Conservation (phyloP, 2,329 filamentous ascomycete genomes). For the Bimuria novae-zelandiae region DNA sequence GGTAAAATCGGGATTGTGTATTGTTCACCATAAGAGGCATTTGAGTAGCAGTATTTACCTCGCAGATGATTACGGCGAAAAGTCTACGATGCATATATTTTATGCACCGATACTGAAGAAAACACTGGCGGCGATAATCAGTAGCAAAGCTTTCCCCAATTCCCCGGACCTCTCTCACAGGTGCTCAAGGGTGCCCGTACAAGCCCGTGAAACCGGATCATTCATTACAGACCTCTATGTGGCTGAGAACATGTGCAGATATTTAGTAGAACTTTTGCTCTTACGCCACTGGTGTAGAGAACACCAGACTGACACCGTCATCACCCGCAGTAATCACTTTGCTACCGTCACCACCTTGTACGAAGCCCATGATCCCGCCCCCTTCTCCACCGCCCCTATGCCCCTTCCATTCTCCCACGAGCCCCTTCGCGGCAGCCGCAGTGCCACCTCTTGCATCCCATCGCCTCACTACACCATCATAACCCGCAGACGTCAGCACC, state of each 20-base stretch:
- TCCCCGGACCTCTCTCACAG: too few species aligned
- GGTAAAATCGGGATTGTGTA: too few species aligned
- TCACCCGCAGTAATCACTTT: constrained; percentile 88
- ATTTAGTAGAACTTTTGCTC: not conserved
- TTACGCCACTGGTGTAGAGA: constrained; percentile 23
- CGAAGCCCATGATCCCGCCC: constrained; percentile 88
- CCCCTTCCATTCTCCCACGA: constrained; percentile 87
- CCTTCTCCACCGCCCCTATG: constrained; percentile 84
- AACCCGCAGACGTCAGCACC: constrained; percentile 84
- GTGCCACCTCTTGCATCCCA: constrained; percentile 82
- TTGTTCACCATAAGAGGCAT: too few species aligned
- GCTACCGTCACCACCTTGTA: constrained; percentile 73
- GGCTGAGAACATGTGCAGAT: not conserved
- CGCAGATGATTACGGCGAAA: too few species aligned
- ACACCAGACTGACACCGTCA: constrained; percentile 56
- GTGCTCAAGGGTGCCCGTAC: not conserved
- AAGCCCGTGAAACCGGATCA: not conserved
- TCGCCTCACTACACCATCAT: constrained; percentile 86
- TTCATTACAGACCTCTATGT: not conserved
- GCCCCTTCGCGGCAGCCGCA: constrained; percentile 67
- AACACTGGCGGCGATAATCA: too few species aligned
- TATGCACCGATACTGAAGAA: too few species aligned
- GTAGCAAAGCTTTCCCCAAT: too few species aligned
- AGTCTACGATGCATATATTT: too few species aligned
- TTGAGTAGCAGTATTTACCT: too few species aligned